These are phyloP conservation scores for Pichia sp. DNA, from an alignment of 1,139 yeast genomes.

Conservation along the genomic window DNA sequence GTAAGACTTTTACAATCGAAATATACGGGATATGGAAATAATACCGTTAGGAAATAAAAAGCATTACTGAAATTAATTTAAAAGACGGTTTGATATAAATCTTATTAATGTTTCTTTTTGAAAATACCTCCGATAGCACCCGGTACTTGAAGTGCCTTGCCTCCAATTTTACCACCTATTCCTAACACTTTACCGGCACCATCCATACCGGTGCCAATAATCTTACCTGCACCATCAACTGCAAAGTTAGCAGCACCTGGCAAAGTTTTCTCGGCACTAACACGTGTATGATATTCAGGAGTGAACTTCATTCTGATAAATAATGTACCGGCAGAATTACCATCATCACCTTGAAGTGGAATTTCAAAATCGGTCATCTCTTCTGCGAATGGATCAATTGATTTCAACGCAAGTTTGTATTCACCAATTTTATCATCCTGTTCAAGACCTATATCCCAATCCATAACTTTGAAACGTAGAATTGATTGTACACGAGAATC, in stretches of 20 bases:
- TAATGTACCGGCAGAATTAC: constrained; percentile 55
- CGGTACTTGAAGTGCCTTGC: constrained; percentile 17
- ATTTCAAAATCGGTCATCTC: constrained; percentile 46
- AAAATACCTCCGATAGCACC: constrained; percentile 14
- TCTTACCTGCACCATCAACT: constrained; percentile 36
- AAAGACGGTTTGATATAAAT: not conserved
- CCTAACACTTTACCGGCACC: constrained; percentile 38
- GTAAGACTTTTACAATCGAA: too few relatives aligned
- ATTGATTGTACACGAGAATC: constrained; percentile 54
- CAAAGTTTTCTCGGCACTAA: constrained; percentile 30
- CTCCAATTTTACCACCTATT: constrained; percentile 39
- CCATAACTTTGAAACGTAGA: constrained; percentile 54
- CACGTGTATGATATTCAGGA: constrained; percentile 58
- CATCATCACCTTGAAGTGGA: constrained; percentile 50
- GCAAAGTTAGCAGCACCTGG: constrained; percentile 25
- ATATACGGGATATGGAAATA: too few relatives aligned
- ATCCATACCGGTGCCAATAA: constrained; percentile 36
- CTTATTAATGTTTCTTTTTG: constrained; percentile 8
- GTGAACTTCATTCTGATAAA: constrained; percentile 54
- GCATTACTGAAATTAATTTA: not conserved
- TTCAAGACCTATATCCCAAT: constrained; percentile 91
- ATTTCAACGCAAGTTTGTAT: constrained; percentile 51
- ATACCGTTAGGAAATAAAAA: too few relatives aligned
- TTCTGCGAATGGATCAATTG: constrained; percentile 47
- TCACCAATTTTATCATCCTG: constrained; percentile 75